Conservation (phyloP, 495 filamentous ascomycete genomes). For the Copromyces sp. region DNA sequence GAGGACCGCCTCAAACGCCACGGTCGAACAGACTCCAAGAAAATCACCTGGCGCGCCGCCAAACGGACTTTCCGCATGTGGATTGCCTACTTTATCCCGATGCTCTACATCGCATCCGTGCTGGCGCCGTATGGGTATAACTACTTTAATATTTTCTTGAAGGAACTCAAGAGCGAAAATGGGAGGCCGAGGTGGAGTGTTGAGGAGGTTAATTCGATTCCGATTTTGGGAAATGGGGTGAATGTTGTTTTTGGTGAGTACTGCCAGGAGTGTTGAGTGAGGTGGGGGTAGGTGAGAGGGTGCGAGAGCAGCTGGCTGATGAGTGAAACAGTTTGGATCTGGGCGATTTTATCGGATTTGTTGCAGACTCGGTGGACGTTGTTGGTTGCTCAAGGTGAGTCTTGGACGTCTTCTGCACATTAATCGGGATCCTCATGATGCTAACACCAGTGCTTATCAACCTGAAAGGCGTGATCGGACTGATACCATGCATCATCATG, state of each 20-base stretch:
- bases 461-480: slow-evolving; percentile 19
- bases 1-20: slow-evolving; percentile 23
- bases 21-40: slow-evolving; percentile 24
- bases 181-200: slow-evolving; percentile 24
- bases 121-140: slow-evolving; percentile 30
- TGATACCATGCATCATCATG: slow-evolving; percentile 32
- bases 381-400: slow-evolving; percentile 26
- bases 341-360: slow-evolving; percentile 30
- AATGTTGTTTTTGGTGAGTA: slow-evolving; percentile 25
- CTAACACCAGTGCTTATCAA: too few relatives aligned
- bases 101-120: slow-evolving; percentile 28
- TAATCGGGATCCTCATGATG: too few relatives aligned
- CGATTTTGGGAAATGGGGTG: slow-evolving; percentile 27
- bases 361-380: slow-evolving; percentile 27
- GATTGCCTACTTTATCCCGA: slow-evolving; percentile 27
- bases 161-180: slow-evolving; percentile 23
- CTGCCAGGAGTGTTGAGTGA: neutral
- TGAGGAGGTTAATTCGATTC: slow-evolving; percentile 29
- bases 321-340: slow-evolving; percentile 24
- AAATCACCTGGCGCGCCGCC: slow-evolving; percentile 27
- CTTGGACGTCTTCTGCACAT: neutral
- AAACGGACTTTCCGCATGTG: slow-evolving; percentile 27
- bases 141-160: slow-evolving; percentile 32
- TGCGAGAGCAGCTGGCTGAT: neutral
- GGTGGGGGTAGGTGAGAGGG: neutral